These are phyloP conservation scores for Mortierella sp. DNA, from an alignment of 371 early-diverging fungal genomes.

Conservation along the genomic window DNA sequence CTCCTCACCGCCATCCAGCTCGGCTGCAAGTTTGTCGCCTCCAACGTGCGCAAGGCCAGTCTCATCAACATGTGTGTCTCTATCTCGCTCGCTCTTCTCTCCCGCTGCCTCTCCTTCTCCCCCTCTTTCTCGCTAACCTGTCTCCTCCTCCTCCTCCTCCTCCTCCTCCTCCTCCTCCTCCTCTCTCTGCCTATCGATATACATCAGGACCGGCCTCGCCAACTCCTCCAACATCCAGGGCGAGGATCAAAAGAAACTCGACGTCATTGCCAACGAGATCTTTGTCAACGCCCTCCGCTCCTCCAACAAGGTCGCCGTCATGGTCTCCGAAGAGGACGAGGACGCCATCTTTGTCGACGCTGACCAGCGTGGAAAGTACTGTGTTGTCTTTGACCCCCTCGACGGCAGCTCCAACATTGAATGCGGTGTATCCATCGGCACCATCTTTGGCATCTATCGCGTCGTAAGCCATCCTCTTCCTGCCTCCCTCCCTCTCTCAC, in stretches of 20 bases:
- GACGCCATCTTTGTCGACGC: constrained; percentile 88
- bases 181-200: not conserved
- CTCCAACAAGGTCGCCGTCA: constrained; percentile 89
- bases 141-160: not conserved
- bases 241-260: constrained; percentile 97
- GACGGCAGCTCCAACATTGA: constrained; percentile 98
- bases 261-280: constrained; percentile 96
- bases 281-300: constrained; percentile 93
- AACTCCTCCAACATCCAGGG: constrained; percentile 91
- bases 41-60: constrained; percentile 96
- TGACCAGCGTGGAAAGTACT: constrained; percentile 87
- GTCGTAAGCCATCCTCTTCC: constrained; percentile 84
- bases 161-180: too few relatives aligned
- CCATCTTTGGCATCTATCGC: constrained; percentile 97
- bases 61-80: constrained; percentile 88
- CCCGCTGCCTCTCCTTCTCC: not conserved
- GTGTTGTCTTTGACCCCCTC: constrained; percentile 97
- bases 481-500: too few relatives aligned
- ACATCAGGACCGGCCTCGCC: constrained; percentile 84
- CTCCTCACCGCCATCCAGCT: constrained; percentile 91
- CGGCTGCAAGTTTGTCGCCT: constrained; percentile 97
- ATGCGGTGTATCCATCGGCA: constrained; percentile 97
- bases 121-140: too few relatives aligned
- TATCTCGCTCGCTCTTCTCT: not conserved
- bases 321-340: constrained; percentile 97